Evolutionary conservation across 2,329 filamentous ascomycete species (phyloP), one percentile per base, ranked within the genome.

Genomic region (Aspergillus clavatus): DNA sequence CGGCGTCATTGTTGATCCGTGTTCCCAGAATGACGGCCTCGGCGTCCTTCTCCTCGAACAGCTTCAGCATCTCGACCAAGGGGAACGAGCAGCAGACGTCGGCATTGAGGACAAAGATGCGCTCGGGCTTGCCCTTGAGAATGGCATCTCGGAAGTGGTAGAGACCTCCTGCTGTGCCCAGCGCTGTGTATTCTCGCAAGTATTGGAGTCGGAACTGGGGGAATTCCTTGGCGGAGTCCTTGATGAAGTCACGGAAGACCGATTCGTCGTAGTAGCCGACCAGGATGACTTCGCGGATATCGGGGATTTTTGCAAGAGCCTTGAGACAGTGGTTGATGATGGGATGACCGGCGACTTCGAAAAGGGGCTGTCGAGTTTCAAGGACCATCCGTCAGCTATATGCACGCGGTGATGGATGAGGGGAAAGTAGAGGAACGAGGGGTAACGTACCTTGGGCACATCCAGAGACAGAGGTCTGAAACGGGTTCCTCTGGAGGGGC

Each of bases 131-230:
- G 64, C 91, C 90, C 77, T 96, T 97, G 68, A 97, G 82, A 65
- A 98, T 97, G 55, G 89, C 89, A 80, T 98, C 93, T 66, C 93
- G 89, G 83, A 98, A 97, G 75, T 97, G 93, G 79, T 97, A 98
- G 37, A 98, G 82, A 51, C 93, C 93, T 58, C 93, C 93, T 23
- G 93, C 93, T 11, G 93, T 97, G 66, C 93, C 93, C 51, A 98
- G 75, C 47, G 93, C 90, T 71, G 95, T 86, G 75, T 98, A 98
- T 77, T 98, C 93, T 65, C 93, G 87, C 43, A 98, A 82, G 74
- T 98, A 98, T 70, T 90, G 89, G 73, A 97, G 89, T 60, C 83
- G 83, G 61, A 97, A 82, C 64, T 88, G 81, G 43, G 90, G 89
- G 74, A 95, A 95, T 66, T 88, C 86, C 68, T 81, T 81, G 50